Evolutionary conservation across 805 yeast species (phyloP).

Genomic region (Kuraishia capsulata): DNA sequence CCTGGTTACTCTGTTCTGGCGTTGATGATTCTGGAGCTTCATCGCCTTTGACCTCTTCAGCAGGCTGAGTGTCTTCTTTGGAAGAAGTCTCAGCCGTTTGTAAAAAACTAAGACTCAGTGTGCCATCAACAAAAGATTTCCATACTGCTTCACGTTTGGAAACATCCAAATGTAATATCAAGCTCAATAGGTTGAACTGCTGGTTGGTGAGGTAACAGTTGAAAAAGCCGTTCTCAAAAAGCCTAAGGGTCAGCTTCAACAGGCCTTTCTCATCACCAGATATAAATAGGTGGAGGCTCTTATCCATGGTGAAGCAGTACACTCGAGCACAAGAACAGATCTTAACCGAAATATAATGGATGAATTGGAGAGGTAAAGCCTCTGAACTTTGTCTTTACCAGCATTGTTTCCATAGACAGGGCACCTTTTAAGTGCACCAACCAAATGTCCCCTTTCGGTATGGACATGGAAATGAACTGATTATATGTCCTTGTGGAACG

Average conservation of each 20-base stretch:
- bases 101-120: slow-evolving; percentile 19
- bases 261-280: slow-evolving; percentile 17
- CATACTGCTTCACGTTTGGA: slow-evolving; percentile 21
- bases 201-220: slow-evolving; percentile 44
- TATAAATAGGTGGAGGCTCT: slow-evolving; percentile 7
- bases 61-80: slow-evolving; percentile 15
- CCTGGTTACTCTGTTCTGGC: background rate
- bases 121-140: slow-evolving; percentile 36
- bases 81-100: too few relatives aligned
- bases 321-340: too few relatives aligned
- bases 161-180: slow-evolving; percentile 28
- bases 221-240: slow-evolving; percentile 29
- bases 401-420: too few relatives aligned
- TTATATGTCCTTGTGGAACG: too few relatives aligned
- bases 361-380: too few relatives aligned
- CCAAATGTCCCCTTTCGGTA: too few relatives aligned
- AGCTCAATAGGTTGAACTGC: slow-evolving; percentile 41
- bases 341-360: too few relatives aligned
- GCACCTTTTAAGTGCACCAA: too few relatives aligned
- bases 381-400: too few relatives aligned
- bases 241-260: slow-evolving; percentile 22
- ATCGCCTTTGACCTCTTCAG: slow-evolving; percentile 8
- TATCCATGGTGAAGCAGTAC: background rate
- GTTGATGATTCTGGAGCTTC: background rate
- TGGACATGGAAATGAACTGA: too few relatives aligned